Base-by-base conservation (phyloP, 1,284 basidiomycete genomes). In the Schizophyllum commune region DNA sequence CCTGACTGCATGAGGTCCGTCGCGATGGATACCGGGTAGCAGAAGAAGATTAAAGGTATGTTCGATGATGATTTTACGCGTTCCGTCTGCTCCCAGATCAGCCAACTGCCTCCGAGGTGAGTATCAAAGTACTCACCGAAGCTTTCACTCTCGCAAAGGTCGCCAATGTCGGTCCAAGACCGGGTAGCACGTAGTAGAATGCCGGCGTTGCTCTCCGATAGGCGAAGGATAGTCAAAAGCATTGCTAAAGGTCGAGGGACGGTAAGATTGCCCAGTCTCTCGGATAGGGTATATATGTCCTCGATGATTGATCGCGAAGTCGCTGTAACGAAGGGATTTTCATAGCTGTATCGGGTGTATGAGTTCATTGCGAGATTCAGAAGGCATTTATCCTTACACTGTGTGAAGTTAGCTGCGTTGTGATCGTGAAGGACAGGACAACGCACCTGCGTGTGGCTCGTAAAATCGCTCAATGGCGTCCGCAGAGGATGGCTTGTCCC, bases 111-210 rank as follows among this genome's bases (percentile, higher is more conserved):
- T 17, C 22, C 7, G 52, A 59, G 15, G 63, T 51, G 51, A 55
- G 9, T 8, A 19, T 6, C 52, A 58, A 27, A 27, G 55, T 15
- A 77, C 84, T 68, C 70, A 89, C 88, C 88, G 67, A 91, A 90
- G 64, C 82, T 86, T 68, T 90, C 88, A 67, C 79, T 85, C 71
- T 91, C 88, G 66, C 80, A 86, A 57, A 90, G 76, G 64, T 90
- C 88, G 34, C 82, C 82, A 54, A 90, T 75, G 65, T 91, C 88
- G 9, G 83, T 84, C 89, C 89, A 90, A 86, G 71, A 83, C 76
- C 34, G 39, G 76, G 72, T 66, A 78, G 68, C 69, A 73, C 64
- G 65, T 72, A 63, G 19, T 65, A 63, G 15, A 61, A 62, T 54
- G 72, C 68, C 57, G 77, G 75, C n/a, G 76, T 70, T 58, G 72